Base-by-base conservation (phyloP, 1,284 basidiomycete species). In the Jaminaea rosea region DNA sequence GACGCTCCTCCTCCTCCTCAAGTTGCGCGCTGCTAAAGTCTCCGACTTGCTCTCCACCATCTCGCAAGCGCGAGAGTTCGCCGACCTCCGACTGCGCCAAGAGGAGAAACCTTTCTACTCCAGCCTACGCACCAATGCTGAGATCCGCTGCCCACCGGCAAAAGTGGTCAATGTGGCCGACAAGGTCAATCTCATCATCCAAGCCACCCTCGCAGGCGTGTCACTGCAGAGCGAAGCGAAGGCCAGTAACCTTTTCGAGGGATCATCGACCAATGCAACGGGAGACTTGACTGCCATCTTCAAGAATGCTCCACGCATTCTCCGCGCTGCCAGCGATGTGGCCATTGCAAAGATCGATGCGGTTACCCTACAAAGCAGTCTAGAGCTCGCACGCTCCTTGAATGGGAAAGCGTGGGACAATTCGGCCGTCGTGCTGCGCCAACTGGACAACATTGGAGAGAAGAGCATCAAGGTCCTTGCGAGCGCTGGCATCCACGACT, bases 371-470 rank as follows among this genome's bases (percentile, higher is more conserved):
- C 31, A 24, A 24, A 31, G 32, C 32, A 47, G 45, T 3, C 49
- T 56, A n/a, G 42, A 21, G 10, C 23, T 52, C 9, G 53, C 69
- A 8, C 67, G 75, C 4, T 73, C 65, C 63, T 71, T 90, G 37
- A 80, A 78, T 51, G 86, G 85, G 10, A 88, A 84, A 64, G 83
- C 85, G 44, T 90, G 87, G 87, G 87, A 90, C 63, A 86, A 87
- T 64, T 78, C 86, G 31, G 84, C 87, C 11, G 77, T 83, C 19
- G 84, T 88, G 13, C 77, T 90, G 51, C 80, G 83, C 46, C 87
- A 90, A 67, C 79, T 90, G 44, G 83, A 86, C 42, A 81, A 31
- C 21, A 83, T 90, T 45, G 87, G 87, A 36, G 86, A 88, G 65
- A 88, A 87, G 80, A 87, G 59, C 10, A 56, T 62, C 49, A 63